Percentiles rank a stretch among this genome's conserved stretches.
Evolutionary conservation across 805 yeast genomes (phyloP).

Genomic region (Vanderwaltozyma polyspora): DNA sequence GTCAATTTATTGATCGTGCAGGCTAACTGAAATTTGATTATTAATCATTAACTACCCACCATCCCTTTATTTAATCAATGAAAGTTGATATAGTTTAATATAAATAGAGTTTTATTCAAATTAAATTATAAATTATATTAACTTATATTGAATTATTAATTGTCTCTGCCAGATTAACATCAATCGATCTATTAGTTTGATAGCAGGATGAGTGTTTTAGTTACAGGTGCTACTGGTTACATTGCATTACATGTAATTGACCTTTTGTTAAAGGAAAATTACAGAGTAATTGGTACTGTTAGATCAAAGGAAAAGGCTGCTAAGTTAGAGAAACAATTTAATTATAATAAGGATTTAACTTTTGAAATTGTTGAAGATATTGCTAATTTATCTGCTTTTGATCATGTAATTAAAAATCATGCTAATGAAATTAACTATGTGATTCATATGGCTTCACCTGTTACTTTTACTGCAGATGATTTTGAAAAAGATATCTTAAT

Average conservation of each 20-base stretch:
- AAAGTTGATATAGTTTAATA: no score
- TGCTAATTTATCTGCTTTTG: constrained; percentile 33
- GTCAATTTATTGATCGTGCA: no score
- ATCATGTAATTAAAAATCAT: constrained; percentile 31
- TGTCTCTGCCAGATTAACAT: no score
- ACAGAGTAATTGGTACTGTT: constrained; percentile 40
- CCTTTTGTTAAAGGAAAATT: constrained; percentile 29
- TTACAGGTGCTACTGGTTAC: constrained; percentile 43
- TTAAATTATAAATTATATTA: no score
- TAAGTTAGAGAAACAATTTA: constrained; percentile 23
- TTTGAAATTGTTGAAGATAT: constrained; percentile 29
- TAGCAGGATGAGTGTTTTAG: constrained; percentile 28
- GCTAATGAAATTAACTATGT: constrained; percentile 32
- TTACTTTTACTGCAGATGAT: constrained; percentile 23
- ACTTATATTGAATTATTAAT: no score
- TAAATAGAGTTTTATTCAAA: no score
- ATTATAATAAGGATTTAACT: constrained; percentile 9
- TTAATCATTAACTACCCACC: no score
- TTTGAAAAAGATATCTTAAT: constrained; percentile 39
- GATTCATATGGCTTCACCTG: constrained; percentile 43
- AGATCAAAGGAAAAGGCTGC: constrained; percentile 36
- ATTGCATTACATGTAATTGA: constrained; percentile 39
- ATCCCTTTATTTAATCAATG: no score
- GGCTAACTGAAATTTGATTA: no score
- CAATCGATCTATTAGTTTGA: no score